Base-by-base conservation (phyloP, 768 basidiomycete genomes). In the Russula sp. region DNA sequence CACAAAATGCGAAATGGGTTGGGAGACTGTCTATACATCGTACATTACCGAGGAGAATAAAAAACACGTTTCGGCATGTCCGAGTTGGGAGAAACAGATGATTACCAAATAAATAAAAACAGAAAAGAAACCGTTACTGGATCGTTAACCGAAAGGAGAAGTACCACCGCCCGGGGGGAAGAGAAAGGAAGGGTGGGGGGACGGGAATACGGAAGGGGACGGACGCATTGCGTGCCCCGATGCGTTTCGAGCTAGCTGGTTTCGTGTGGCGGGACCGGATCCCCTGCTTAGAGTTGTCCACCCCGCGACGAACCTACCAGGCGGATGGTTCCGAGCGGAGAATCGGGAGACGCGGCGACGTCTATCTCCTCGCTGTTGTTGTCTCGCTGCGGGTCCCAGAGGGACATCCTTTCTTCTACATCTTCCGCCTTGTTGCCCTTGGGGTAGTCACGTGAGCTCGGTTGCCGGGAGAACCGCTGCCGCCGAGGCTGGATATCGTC, bases 351-450 rank as follows among this genome's bases (percentile, higher is more conserved):
- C 11, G 42, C 11, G 22, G 31, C 10, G 11, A 32, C 8, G 1
- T 63, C 66, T 4, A 22, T 34, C 16, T 57, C 60, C 11, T 62
- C 65, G 27, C 40, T 52, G 32, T 9, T 62, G 35, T 10, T 42
- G 13, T 59, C 55, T 37, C 35, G 16, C 40, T n/a, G 42, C 4
- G 61, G 61, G 47, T 60, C 56, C 65, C 81, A 84, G 59, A 88
- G 68, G 54, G 84, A 79, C 56, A 80, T 71, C 59, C 82, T 84
- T 74, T 88, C 87, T 60, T 87, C 87, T 54, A 72, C 70, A 57
- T 88, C 87, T 68, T 84, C 82, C 3, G 0, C 14, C 9, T 34
- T 13, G 22, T 79, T 77, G 0, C 77, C 79, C 31, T 68, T 72
- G n/a, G 76, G 77, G 45, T 77, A 77, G 37, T 53, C 54, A 44